Conservation (phyloP, 2,329 filamentous ascomycete genomes). For the Arthrobotrys musiformis region DNA sequence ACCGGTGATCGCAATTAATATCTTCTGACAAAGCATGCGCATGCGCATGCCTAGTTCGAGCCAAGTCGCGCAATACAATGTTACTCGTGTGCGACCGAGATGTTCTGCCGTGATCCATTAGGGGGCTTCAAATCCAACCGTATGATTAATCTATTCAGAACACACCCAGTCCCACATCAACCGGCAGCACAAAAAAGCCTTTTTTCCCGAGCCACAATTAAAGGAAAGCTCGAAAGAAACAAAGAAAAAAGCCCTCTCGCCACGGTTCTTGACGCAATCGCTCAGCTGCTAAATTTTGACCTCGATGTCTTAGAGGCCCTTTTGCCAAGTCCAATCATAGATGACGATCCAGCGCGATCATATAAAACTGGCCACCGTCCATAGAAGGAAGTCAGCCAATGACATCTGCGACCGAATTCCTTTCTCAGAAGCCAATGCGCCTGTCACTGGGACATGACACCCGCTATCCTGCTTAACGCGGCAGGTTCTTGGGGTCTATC, state of each 20-base stretch:
- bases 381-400: conserved; percentile 43
- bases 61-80: conserved; percentile 24
- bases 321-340: conserved; percentile 29
- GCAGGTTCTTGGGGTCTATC: conserved; percentile 32
- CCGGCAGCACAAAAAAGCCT: neutral
- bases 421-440: conserved; percentile 6
- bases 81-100: conserved; percentile 21
- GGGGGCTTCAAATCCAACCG: conserved; percentile 27
- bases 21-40: neutral
- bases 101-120: conserved; percentile 22
- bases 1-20: conserved; percentile 33
- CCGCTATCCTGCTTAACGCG: conserved; percentile 32
- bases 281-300: conserved; percentile 27
- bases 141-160: conserved; percentile 49
- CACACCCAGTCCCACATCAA: conserved; percentile 29
- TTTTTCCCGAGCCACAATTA: conserved; percentile 15
- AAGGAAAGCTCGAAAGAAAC: too few species aligned
- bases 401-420: conserved; percentile 15
- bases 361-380: conserved; percentile 5
- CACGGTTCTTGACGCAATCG: conserved; percentile 8
- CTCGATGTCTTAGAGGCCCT: conserved; percentile 1
- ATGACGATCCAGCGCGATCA: conserved; percentile 19
- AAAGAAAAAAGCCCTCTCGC: neutral
- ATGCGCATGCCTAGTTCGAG: neutral
- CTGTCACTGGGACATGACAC: conserved; percentile 34